Evolutionary conservation across 495 filamentous ascomycete genomes (phyloP).

Genomic region (Penicillium silybi): DNA sequence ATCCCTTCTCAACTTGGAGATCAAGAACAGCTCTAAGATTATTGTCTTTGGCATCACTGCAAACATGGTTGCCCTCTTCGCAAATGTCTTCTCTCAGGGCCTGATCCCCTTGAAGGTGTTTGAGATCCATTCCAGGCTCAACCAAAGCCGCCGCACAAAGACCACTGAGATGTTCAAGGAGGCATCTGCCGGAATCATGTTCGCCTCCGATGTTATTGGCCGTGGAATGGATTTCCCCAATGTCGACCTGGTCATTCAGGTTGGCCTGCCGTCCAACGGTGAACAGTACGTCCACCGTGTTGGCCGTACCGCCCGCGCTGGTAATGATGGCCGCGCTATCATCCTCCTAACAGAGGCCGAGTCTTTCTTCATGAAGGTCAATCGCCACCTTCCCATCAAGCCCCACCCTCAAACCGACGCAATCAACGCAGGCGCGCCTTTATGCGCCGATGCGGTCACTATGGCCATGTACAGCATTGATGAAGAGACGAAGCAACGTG

Average conservation of each 20-base stretch:
- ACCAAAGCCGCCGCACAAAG: slow-evolving; percentile 52
- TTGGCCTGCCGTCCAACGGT: slow-evolving; percentile 64
- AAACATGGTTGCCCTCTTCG: slow-evolving; percentile 55
- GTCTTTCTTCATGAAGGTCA: slow-evolving; percentile 53
- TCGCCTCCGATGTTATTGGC: slow-evolving; percentile 68
- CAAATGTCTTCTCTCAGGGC: slow-evolving; percentile 43
- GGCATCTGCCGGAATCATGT: slow-evolving; percentile 51
- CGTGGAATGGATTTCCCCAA: slow-evolving; percentile 92
- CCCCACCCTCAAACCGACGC: slow-evolving; percentile 44
- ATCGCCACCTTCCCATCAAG: slow-evolving; percentile 52
- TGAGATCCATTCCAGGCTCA: slow-evolving; percentile 59
- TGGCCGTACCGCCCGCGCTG: slow-evolving; percentile 66
- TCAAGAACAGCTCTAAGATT: slow-evolving; percentile 50
- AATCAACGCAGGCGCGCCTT: slow-evolving; percentile 26
- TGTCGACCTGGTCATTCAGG: slow-evolving; percentile 85
- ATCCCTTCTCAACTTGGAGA: slow-evolving; percentile 44
- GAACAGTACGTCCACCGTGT: slow-evolving; percentile 90
- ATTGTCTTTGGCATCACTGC: slow-evolving; percentile 69
- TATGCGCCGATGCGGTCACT: slow-evolving; percentile 20
- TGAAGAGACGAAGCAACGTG: slow-evolving; percentile 47
- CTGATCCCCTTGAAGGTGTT: slow-evolving; percentile 44
- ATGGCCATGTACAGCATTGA: slow-evolving; percentile 40
- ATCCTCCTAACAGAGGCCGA: slow-evolving; percentile 60
- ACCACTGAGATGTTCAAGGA: slow-evolving; percentile 60
- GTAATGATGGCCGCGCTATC: slow-evolving; percentile 63